Base-by-base conservation (phyloP, 1,139 yeast species). In the Candida tunisiensis region DNA sequence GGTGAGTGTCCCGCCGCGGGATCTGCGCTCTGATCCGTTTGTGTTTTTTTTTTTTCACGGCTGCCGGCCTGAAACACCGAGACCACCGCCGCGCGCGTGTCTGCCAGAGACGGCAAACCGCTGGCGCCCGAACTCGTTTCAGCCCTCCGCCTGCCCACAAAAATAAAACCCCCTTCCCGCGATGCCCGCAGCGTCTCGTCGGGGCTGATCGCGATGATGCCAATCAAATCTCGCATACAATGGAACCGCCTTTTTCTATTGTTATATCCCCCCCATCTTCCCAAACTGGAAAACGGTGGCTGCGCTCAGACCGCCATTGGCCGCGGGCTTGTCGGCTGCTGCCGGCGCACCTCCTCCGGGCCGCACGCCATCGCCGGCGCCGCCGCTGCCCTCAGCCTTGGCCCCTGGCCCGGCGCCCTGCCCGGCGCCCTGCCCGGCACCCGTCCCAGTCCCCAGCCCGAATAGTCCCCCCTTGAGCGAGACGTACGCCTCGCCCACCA, bases 401-500 rank as follows among this genome's bases (percentile, higher is more conserved):
- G 25, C 21, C 14, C 12, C 19, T 13, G 17, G 18, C 15, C 13
- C 16, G 12, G 21, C 21, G 4, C 20, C 23, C 12, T 17, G 13
- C 23, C 23, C 11, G 15, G 15, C 25, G 16, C 22, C 14, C 21
- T 26, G 21, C 14, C 16, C 16, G 16, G 21, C 25, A 14, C 7
- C 16, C 11, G 21, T 24, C 8, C 21, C 25, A 6, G 19, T 15
- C 11, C 25, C 15, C 13, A 56, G 42, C 2, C 62, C 62, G 40
- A 53, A 55, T 22, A 56, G 39, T 20, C 37, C 31, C 29, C 51
- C 53, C 26, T 38, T 42, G 24, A 42, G 46, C 23, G 42, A 36
- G 23, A 49, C 28, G 25, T 44, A 41, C 25, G 38, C 43, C 18
- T 49, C 55, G 21, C 55, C 57, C 12, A 51, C 36, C 17, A 53